Conservation (phyloP, 257 asterid species). For the Nemophila menziesii region DNA sequence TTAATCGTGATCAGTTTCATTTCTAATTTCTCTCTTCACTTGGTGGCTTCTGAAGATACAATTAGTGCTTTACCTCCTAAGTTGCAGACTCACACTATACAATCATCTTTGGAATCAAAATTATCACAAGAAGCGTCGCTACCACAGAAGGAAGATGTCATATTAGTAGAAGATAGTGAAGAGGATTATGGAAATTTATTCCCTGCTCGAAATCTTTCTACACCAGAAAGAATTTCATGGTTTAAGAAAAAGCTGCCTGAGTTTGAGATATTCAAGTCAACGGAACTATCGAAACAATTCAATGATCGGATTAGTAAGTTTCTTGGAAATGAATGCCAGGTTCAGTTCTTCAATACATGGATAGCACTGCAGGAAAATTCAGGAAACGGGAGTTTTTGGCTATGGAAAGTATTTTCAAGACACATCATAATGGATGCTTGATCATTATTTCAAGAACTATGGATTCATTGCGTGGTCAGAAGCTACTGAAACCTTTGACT, state of each 20-base stretch:
- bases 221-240: slow-evolving; percentile 12
- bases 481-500: slow-evolving; percentile 30
- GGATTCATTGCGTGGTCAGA: slow-evolving; percentile 37
- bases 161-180: background rate
- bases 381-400: slow-evolving; percentile 32
- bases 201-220: slow-evolving; percentile 9
- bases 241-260: slow-evolving; percentile 7
- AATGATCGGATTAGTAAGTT: slow-evolving; percentile 9
- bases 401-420: slow-evolving; percentile 39
- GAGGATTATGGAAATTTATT: background rate
- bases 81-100: slow-evolving; percentile 4
- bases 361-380: slow-evolving; percentile 13
- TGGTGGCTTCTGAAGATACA: background rate
- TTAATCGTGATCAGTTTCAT: background rate
- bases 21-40: slow-evolving; percentile 2
- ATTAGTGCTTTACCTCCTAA: background rate
- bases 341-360: slow-evolving; percentile 24
- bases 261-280: slow-evolving; percentile 10
- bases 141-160: slow-evolving; percentile 3
- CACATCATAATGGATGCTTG: slow-evolving; percentile 40
- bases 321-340: slow-evolving; percentile 1
- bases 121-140: background rate
- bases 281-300: slow-evolving; percentile 3
- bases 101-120: slow-evolving; percentile 1
- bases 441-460: slow-evolving; percentile 38